A percentile compares a stretch with the other conserved stretches of the same genome.
Evolutionary conservation across 202 grass and related monocot species (phyloP).

Genomic region (Carex arenaria): DNA sequence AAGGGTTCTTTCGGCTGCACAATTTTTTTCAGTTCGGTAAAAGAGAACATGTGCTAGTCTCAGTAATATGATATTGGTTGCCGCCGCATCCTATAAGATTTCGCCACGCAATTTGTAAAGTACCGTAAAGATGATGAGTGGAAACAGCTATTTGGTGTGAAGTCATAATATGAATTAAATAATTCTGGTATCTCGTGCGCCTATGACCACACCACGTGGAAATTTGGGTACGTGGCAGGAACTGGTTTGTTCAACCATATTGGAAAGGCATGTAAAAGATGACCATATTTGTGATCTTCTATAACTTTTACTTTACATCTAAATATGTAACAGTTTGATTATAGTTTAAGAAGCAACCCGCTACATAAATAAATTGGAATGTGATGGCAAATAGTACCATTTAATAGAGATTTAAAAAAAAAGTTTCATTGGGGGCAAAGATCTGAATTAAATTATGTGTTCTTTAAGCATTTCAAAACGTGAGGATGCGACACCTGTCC

Average conservation of each 20-base stretch:
- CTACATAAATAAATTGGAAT: background rate
- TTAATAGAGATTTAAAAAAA: background rate
- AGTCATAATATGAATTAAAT: background rate
- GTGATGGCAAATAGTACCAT: background rate
- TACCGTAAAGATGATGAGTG: background rate
- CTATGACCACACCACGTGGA: background rate
- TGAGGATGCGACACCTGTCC: background rate
- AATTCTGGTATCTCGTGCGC: background rate
- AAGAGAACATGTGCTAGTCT: background rate
- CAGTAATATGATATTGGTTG: background rate
- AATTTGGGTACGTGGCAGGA: slow-evolving; percentile 7
- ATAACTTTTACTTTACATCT: background rate
- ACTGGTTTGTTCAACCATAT: background rate
- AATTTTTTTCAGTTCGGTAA: background rate
- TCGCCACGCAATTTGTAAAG: background rate
- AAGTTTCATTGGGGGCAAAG: background rate
- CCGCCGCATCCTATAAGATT: background rate
- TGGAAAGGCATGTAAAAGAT: background rate
- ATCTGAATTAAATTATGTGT: background rate
- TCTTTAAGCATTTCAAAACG: background rate
- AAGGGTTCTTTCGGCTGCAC: background rate
- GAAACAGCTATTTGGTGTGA: background rate
- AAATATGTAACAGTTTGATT: background rate
- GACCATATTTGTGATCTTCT: background rate
- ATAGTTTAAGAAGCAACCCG: background rate